These are phyloP conservation scores for Colletotrichum euphorbiae DNA, from an alignment of 2,329 filamentous ascomycete genomes.

Conservation along the genomic window DNA sequence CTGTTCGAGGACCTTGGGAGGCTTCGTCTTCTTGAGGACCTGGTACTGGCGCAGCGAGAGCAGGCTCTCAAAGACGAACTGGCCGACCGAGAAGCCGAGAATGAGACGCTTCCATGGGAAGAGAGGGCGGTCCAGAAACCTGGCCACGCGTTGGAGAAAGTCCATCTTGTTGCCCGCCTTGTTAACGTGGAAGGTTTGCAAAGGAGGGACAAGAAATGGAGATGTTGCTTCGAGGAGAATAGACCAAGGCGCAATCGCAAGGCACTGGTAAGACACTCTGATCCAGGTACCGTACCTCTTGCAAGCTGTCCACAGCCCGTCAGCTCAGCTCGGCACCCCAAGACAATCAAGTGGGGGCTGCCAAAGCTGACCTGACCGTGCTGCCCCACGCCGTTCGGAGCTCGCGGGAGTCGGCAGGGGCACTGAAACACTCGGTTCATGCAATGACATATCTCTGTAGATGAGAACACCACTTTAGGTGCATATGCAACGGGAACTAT, in stretches of 20 bases:
- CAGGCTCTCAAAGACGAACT: slow-evolving; percentile 91
- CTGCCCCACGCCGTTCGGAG: not conserved
- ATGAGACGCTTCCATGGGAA: slow-evolving; percentile 99
- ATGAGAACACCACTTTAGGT: slow-evolving; percentile 4
- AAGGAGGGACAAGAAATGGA: slow-evolving; percentile 37
- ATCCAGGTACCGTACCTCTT: slow-evolving; percentile 15
- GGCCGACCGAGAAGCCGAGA: slow-evolving; percentile 90
- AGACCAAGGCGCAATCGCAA: slow-evolving; percentile 19
- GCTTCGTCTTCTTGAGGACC: slow-evolving; percentile 81
- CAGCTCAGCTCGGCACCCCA: slow-evolving; percentile 9
- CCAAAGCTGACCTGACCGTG: slow-evolving; percentile 1
- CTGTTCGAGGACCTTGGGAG: slow-evolving; percentile 87
- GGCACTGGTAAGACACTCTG: not conserved
- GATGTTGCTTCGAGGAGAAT: slow-evolving; percentile 23
- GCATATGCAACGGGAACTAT: slow-evolving; percentile 25
- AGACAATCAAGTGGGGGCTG: slow-evolving; percentile 27
- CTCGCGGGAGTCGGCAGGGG: slow-evolving; percentile 27
- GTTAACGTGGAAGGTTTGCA: slow-evolving; percentile 11
- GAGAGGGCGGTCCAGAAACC: slow-evolving; percentile 87
- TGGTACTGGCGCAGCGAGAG: slow-evolving; percentile 91
- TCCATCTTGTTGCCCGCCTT: slow-evolving; percentile 35
- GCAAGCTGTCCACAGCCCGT: slow-evolving; percentile 37
- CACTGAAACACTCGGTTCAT: slow-evolving; percentile 27
- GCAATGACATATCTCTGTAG: slow-evolving; percentile 7
- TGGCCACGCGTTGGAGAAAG: slow-evolving; percentile 74